phyloP scores from a whole-genome alignment of 306 rosid genomes.

The Geum urbanum region DNA sequence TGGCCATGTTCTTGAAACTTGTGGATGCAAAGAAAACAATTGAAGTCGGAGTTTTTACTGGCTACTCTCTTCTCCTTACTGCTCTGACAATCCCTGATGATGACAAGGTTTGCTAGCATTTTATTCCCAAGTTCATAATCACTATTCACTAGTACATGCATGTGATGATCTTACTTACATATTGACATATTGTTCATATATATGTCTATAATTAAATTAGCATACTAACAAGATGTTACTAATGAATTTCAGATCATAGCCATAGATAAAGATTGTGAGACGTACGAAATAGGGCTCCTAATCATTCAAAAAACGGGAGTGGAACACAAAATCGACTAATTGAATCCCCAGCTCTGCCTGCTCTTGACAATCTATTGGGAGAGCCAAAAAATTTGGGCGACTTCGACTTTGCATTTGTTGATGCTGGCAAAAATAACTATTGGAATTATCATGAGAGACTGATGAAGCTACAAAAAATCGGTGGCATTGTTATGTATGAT shows the following conservation, averaged over 20 bases:
- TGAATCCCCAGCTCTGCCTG: constrained; percentile 46
- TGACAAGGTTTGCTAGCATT: constrained; percentile 39
- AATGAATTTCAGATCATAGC: constrained; percentile 42
- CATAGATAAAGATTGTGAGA: constrained; percentile 36
- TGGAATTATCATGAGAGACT: constrained; percentile 52
- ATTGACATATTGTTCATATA: too few relatives aligned
- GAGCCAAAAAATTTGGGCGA: constrained; percentile 39
- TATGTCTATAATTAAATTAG: too few relatives aligned
- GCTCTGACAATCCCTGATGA: constrained; percentile 51
- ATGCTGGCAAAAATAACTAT: constrained; percentile 47
- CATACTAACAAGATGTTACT: background rate
- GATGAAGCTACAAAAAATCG: constrained; percentile 41
- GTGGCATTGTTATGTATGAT: constrained; percentile 44
- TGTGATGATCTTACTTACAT: too few relatives aligned
- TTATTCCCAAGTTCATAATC: too few relatives aligned
- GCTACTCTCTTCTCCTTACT: constrained; percentile 65
- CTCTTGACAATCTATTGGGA: constrained; percentile 37
- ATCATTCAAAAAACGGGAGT: constrained; percentile 51
- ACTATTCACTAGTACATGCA: too few relatives aligned
- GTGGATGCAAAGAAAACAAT: constrained; percentile 50
- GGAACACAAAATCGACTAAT: constrained; percentile 56
- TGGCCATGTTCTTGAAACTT: constrained; percentile 43
- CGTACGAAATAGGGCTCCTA: constrained; percentile 55
- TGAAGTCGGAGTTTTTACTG: constrained; percentile 56
- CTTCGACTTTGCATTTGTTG: constrained; percentile 54